Conservation (phyloP, 2,329 filamentous ascomycete genomes). For the Talaromyces piceae region DNA sequence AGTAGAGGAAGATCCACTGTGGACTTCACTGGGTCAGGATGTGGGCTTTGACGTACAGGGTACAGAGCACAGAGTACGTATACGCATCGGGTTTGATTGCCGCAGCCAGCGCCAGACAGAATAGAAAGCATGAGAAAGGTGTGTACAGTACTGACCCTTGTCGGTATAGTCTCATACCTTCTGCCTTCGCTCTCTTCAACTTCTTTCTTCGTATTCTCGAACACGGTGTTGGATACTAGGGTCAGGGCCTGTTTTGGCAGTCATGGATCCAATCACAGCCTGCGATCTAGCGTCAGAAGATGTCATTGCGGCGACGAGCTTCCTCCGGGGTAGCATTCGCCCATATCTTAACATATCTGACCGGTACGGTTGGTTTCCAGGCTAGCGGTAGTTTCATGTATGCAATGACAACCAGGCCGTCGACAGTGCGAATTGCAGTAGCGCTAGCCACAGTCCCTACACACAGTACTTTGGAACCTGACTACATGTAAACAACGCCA, state of each 20-base stretch:
- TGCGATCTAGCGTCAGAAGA: background rate
- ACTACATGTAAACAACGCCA: no score
- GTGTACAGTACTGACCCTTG: background rate
- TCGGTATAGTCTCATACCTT: background rate
- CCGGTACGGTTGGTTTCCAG: background rate
- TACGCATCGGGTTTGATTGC: background rate
- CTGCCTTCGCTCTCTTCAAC: background rate
- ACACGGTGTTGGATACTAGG: background rate
- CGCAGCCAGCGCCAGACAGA: background rate
- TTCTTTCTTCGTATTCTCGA: background rate
- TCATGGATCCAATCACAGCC: background rate
- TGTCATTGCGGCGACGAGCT: background rate
- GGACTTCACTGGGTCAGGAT: background rate
- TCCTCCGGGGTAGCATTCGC: background rate
- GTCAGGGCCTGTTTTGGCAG: no score
- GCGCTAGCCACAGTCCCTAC: background rate
- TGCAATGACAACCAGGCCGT: background rate
- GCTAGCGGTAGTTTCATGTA: background rate
- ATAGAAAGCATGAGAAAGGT: background rate
- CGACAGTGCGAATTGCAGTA: background rate
- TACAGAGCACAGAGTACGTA: no score
- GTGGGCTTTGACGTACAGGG: no score
- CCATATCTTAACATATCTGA: background rate
- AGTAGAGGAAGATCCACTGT: background rate
- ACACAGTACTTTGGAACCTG: no score